Conservation (phyloP, 139 green algal species). For the Marvania coccoides region DNA sequence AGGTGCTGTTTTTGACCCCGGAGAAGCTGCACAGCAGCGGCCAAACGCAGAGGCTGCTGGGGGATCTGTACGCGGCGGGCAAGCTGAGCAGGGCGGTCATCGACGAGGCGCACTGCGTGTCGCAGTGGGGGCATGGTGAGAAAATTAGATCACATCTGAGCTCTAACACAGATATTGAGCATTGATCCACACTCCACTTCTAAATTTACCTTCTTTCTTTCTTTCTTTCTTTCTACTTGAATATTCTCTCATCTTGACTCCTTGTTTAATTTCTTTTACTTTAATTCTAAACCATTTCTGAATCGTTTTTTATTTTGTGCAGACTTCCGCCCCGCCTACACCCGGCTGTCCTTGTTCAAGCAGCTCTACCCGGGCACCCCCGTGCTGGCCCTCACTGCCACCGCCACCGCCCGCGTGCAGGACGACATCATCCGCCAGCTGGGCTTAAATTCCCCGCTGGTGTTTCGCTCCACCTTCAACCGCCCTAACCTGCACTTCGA, state of each 20-base stretch:
- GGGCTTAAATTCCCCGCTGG: conserved; percentile 46
- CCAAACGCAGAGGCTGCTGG: conserved; percentile 51
- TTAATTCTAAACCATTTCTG: neutral
- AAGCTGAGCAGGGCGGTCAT: conserved; percentile 67
- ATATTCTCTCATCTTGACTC: neutral
- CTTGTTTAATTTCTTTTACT: neutral
- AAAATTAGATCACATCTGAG: neutral
- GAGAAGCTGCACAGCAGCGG: conserved; percentile 70
- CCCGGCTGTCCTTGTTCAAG: conserved; percentile 70
- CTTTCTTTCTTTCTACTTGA: neutral
- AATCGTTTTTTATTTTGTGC: conserved; percentile 3
- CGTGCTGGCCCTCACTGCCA: conserved; percentile 82
- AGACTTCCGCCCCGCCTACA: conserved; percentile 93
- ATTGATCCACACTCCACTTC: too few species aligned
- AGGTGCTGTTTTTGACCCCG: conserved; percentile 86
- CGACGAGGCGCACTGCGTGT: conserved; percentile 97
- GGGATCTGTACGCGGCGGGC: conserved; percentile 40
- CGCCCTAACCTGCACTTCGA: conserved; percentile 85
- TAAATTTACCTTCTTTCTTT: neutral
- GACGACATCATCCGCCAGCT: conserved; percentile 60
- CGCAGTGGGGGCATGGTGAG: conserved; percentile 77
- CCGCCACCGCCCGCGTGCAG: conserved; percentile 68
- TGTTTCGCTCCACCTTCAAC: conserved; percentile 90
- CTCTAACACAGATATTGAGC: too few species aligned
- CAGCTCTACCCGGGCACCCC: conserved; percentile 58